Base-by-base conservation (phyloP, 192 early-diverging fungal genomes). In the Mortierella antarctica region DNA sequence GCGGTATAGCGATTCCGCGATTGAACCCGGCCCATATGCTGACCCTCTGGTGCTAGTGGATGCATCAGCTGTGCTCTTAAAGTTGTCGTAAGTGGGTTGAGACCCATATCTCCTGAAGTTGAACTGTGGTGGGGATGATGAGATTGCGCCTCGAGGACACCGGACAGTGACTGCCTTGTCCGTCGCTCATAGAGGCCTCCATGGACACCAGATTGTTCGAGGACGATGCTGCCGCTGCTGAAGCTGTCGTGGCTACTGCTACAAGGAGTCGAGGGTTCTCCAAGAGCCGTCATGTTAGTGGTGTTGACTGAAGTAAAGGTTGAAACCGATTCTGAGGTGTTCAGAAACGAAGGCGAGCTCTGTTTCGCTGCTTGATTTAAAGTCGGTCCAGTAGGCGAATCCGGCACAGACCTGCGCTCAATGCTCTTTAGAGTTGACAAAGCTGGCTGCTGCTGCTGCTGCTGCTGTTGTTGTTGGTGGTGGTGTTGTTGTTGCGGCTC, bases 261-360 rank as follows among this genome's bases (percentile, higher is more conserved):
- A 17, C 62, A 52, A 18, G 62, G 62, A 12, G 57, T 57, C 10
- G 62, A 59, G n/a, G 67, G 55, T 7, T 40, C 57, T 9, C 44
- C 57, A n/a, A 62, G 10, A 4, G 42, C 59, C 10, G 55, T 62
- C 69, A 68, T 75, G 10, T 12, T 58, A 13, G 63, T 50, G 1
- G 68, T 71, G 40, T 65, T 55, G n/a, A 62, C 57, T 14, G 75
- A 67, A 2, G 75, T 58, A 55, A 71, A 67, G 13, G 75, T 79
- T 2, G 75, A 79, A 0, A 45, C 57, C 0, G 75, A 70, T 17
- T 44, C 56, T 6, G 67, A 71, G 18, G 12, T 31, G 0, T 65
- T 48, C 11, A 67, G 18, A 2, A 17, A 21, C 7, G 62, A 15
- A 31, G 31, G 31, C 31, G 31, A 31, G 31, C 31, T 31, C 31